These are phyloP conservation scores for Hygrophila difformis DNA, from an alignment of 257 asterid species.

Conservation along the genomic window DNA sequence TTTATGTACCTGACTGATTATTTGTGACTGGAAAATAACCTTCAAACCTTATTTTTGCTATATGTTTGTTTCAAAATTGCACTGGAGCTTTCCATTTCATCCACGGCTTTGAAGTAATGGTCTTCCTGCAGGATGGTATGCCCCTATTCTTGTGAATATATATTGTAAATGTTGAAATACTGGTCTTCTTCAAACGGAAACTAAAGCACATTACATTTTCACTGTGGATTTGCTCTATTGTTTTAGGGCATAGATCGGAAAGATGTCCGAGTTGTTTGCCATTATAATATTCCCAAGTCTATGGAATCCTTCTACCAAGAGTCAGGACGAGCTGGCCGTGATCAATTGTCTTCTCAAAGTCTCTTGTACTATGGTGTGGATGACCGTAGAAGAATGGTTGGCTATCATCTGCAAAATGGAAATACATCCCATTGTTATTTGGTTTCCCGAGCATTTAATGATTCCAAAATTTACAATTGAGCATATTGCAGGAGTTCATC, in stretches of 20 bases:
- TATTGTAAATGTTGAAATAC: not conserved
- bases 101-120: conserved; percentile 29
- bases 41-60: conserved; percentile 13
- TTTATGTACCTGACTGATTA: not conserved
- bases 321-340: conserved; percentile 99
- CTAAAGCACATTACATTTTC: conserved; percentile 12
- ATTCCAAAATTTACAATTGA: conserved; percentile 12
- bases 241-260: conserved; percentile 86
- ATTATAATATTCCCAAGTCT: conserved; percentile 85
- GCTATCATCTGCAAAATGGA: conserved; percentile 13
- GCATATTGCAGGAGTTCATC: conserved; percentile 65
- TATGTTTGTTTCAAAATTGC: conserved; percentile 22
- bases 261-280: conserved; percentile 96
- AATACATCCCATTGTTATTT: conserved; percentile 5
- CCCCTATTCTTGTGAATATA: conserved; percentile 12
- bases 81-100: conserved; percentile 37
- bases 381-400: conserved; percentile 82
- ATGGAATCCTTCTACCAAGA: conserved; percentile 99
- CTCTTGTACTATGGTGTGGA: conserved; percentile 83
- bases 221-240: conserved; percentile 9
- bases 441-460: conserved; percentile 4
- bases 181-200: conserved; percentile 9
- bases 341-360: conserved; percentile 87
- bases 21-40: conserved; percentile 13
- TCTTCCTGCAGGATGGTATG: conserved; percentile 87